Percentiles rank a stretch among this genome's conserved stretches.
These are phyloP conservation scores for Monilinia laxa DNA, from an alignment of 2,329 filamentous ascomycete genomes.

Conservation along the genomic window DNA sequence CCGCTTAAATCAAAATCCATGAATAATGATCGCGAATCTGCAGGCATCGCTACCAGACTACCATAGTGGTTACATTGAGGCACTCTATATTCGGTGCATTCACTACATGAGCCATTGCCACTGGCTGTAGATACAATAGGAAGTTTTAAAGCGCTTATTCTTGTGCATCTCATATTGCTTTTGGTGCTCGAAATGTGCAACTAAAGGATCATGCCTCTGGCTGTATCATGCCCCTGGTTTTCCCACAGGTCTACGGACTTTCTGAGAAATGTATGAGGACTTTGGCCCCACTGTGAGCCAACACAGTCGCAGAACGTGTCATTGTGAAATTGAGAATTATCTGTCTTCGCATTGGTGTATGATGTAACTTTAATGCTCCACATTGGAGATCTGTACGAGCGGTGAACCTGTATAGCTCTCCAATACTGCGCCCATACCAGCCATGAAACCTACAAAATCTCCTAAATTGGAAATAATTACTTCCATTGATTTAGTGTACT, in stretches of 20 bases:
- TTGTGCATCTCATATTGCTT: background rate
- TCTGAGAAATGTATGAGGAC: background rate
- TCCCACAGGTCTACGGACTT: background rate
- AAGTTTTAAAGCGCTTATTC: background rate
- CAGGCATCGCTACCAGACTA: conserved; percentile 23
- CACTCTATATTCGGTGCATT: conserved; percentile 23
- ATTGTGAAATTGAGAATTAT: background rate
- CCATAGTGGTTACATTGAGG: conserved; percentile 26
- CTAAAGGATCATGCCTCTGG: background rate
- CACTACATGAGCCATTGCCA: conserved; percentile 10
- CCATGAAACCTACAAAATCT: background rate
- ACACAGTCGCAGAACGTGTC: background rate
- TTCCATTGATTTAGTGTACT: background rate
- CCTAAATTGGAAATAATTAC: background rate
- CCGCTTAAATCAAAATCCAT: conserved; percentile 57
- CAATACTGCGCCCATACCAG: background rate
- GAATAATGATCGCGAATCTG: conserved; percentile 18
- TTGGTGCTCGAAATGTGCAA: conserved; percentile 9
- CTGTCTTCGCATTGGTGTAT: conserved; percentile 2
- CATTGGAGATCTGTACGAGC: background rate
- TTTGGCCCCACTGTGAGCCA: background rate
- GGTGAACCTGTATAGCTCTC: background rate
- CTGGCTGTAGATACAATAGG: conserved; percentile 17
- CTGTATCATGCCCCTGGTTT: background rate
- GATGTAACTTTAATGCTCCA: conserved; percentile 1